Evolutionary conservation across 352 stramenopile species (phyloP).

Genomic region (Plasmopara muralis): DNA sequence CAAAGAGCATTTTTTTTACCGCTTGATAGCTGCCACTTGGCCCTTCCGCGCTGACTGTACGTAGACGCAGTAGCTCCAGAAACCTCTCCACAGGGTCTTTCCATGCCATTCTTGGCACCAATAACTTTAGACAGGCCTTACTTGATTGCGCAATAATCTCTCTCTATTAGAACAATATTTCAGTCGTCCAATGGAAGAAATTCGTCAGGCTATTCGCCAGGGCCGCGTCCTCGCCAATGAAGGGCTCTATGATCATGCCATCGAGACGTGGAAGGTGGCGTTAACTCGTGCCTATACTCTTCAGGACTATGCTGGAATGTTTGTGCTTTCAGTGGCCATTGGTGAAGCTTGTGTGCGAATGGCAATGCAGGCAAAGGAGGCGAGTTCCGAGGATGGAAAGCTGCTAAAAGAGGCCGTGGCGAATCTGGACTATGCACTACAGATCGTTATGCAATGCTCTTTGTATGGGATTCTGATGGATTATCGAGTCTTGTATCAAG

Average conservation of each 20-base stretch:
- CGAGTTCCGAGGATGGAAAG: background rate
- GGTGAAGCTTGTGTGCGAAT: conserved; percentile 39
- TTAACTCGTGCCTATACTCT: conserved; percentile 38
- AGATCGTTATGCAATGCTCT: conserved; percentile 34
- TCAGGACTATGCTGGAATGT: conserved; percentile 49
- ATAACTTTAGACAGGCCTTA: conserved; percentile 9
- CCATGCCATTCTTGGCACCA: conserved; percentile 6
- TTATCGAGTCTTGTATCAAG: conserved; percentile 23
- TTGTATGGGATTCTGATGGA: conserved; percentile 19
- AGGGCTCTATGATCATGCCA: conserved; percentile 28
- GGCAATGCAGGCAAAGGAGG: conserved; percentile 10
- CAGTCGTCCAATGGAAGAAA: conserved; percentile 26
- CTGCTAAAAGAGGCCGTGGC: conserved; percentile 25
- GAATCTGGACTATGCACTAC: conserved; percentile 47
- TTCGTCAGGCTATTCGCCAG: conserved; percentile 24
- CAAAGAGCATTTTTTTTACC: conserved; percentile 14
- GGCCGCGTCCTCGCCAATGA: conserved; percentile 34
- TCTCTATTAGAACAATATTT: conserved; percentile 15
- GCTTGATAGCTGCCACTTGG: conserved; percentile 58
- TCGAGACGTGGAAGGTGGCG: conserved; percentile 43
- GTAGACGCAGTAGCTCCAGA: conserved; percentile 71
- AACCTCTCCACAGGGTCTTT: conserved; percentile 52
- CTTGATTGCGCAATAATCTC: conserved; percentile 2
- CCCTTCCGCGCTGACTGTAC: conserved; percentile 71
- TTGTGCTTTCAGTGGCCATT: conserved; percentile 65